Evolutionary conservation across 768 basidiomycete species (phyloP).

Genomic region (Hysterangium stoloniferum): DNA sequence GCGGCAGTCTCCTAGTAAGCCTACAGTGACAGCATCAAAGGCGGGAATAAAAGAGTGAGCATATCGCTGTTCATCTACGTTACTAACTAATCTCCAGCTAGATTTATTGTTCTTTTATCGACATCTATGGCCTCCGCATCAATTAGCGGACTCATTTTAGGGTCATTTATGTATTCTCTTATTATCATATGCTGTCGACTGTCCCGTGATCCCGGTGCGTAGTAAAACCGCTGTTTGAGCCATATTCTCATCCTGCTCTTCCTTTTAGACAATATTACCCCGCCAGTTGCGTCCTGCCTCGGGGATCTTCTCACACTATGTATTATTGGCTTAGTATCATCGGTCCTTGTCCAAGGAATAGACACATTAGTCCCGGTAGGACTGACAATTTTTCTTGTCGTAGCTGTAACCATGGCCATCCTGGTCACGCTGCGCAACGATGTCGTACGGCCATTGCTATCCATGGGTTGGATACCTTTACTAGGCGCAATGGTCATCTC

Average conservation of each 20-base stretch:
- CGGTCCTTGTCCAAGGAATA: slow-evolving; percentile 58
- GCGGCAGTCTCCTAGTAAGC: slow-evolving; percentile 14
- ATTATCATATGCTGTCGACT: slow-evolving; percentile 70
- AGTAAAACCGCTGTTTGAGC: not conserved
- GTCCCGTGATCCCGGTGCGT: slow-evolving; percentile 78
- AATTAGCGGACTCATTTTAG: slow-evolving; percentile 68
- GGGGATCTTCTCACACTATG: slow-evolving; percentile 89
- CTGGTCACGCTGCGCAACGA: slow-evolving; percentile 56
- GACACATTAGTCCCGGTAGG: slow-evolving; percentile 57
- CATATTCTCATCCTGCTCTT: not conserved
- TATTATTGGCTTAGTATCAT: slow-evolving; percentile 69
- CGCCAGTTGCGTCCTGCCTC: slow-evolving; percentile 86
- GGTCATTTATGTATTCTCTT: slow-evolving; percentile 86
- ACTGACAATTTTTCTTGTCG: slow-evolving; percentile 41
- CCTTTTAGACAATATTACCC: slow-evolving; percentile 87
- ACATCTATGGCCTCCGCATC: slow-evolving; percentile 78
- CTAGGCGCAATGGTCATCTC: slow-evolving; percentile 87
- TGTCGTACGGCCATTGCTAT: slow-evolving; percentile 62
- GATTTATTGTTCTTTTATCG: slow-evolving; percentile 69
- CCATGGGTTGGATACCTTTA: slow-evolving; percentile 84
- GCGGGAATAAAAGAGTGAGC: slow-evolving; percentile 34
- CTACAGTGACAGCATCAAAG: slow-evolving; percentile 24
- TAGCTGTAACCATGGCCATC: slow-evolving; percentile 42
- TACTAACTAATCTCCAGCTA: too few relatives aligned
- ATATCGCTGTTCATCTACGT: not conserved